These are phyloP conservation scores for Passalora sequoiae DNA, from an alignment of 2,329 filamentous ascomycete species.

Conservation along the genomic window DNA sequence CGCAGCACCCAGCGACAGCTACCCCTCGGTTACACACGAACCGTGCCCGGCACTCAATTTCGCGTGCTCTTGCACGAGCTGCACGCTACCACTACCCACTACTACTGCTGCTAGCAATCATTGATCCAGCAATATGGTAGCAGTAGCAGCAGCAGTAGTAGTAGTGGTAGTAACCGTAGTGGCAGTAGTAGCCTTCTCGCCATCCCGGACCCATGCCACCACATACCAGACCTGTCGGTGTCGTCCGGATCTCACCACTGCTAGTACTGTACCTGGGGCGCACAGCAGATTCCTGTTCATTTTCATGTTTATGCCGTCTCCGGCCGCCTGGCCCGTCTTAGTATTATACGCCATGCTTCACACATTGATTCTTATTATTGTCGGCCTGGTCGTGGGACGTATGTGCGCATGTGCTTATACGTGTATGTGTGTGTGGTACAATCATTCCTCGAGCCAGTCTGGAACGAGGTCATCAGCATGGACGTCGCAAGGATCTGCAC, in stretches of 20 bases:
- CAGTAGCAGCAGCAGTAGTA: no score
- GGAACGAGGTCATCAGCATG: conserved; percentile 17
- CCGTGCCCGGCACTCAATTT: conserved; percentile 10
- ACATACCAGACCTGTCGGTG: no score
- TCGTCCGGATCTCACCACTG: conserved; percentile 8
- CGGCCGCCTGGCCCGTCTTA: conserved; percentile 9
- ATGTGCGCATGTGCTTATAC: no score
- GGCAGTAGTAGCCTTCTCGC: no score
- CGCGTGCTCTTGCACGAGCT: conserved; percentile 22
- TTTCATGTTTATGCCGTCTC: conserved; percentile 10
- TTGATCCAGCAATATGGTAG: no score
- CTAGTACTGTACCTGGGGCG: background rate
- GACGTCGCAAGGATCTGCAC: conserved; percentile 21
- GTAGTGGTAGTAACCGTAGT: no score
- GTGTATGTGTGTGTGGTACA: no score
- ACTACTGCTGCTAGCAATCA: conserved; percentile 5
- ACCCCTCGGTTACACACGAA: conserved; percentile 22
- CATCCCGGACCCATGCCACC: no score
- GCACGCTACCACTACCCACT: conserved; percentile 4
- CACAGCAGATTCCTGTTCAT: conserved; percentile 17
- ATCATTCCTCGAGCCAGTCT: conserved; percentile 9
- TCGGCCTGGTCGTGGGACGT: conserved; percentile 9
- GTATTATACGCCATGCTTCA: no score
- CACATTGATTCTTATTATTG: no score
- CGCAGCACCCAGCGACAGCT: conserved; percentile 14